Evolutionary conservation across 225 moss, liverwort and hornwort genomes (phyloP), one percentile per base, ranked within the genome.

Genomic region (Physcomitrellopsis africana): DNA sequence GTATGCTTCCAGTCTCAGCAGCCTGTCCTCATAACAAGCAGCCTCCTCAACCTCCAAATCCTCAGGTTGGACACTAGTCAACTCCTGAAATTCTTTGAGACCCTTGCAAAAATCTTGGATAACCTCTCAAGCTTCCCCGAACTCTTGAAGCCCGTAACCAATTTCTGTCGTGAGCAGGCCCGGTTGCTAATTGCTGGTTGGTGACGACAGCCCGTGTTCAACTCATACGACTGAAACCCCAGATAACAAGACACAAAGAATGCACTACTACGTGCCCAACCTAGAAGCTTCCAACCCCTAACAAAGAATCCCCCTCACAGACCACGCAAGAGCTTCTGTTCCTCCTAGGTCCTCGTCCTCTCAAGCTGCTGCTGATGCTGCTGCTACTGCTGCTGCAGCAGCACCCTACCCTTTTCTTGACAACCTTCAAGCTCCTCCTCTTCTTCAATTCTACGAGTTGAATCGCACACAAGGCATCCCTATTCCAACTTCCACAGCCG

Each of bases 231-330:
- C 51, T 11, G 32, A 37, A 37, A 37, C 32, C 32, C 32, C 32
- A 37, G 32, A 2, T 7, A 5, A 37, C 32, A 17, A 46, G 46
- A 12, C 62, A 14, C 18, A 10, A 32, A 73, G 62, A 62, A 72
- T 51, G 72, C 3, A 61, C 29, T 11, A 29, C n/a, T 48, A 65
- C 11, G 45, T 52, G 32, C 32, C 32, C 32, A 37, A 37, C 32
- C 32, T 37, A 37, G 32, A 37, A 37, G 32, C 71, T 19, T 20
- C 76, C 37, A 81, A 77, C 76, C 81, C 81, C 81, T 1, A 54
- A 51, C 46, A 44, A 81, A 72, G 72, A 76, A 53, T 32, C 76
- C 63, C 19, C 15, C 11, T 10, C 51, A 41, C 60, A 61, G 44
- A 3, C 44, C 3, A 23, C 7, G 15, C 66, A 66, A 3, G 15